Conservation (phyloP, 148 eudicot species). For the Limonium bicolor region DNA sequence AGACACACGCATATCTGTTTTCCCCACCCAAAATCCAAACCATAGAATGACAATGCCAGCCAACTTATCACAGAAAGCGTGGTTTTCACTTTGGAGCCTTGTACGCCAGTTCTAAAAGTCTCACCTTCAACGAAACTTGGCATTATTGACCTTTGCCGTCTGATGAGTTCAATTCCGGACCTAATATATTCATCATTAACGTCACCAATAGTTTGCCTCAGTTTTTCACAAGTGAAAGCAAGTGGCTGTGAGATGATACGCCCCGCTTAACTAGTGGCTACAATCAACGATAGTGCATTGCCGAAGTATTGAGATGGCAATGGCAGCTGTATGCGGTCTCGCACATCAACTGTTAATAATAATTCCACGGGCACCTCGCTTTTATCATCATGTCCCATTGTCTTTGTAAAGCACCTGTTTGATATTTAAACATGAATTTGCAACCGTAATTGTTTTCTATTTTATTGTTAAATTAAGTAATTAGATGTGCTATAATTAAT, state of each 20-base stretch:
- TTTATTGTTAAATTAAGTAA: too few relatives aligned
- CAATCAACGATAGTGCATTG: slow-evolving; percentile 1
- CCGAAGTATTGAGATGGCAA: neutral
- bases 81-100: neutral
- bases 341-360: neutral
- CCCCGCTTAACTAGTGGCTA: neutral
- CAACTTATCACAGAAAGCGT: slow-evolving; percentile 1
- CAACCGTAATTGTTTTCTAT: too few relatives aligned
- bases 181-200: neutral
- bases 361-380: neutral
- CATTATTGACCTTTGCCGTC: too few relatives aligned
- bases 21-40: slow-evolving; percentile 1
- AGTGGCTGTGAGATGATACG: neutral
- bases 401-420: too few relatives aligned
- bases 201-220: neutral
- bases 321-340: neutral
- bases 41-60: neutral
- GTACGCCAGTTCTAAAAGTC: neutral
- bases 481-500: neutral
- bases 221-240: neutral
- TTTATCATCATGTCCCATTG: too few relatives aligned
- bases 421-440: too few relatives aligned
- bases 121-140: neutral
- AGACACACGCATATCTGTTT: neutral
- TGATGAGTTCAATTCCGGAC: neutral